Evolutionary conservation across 176 grass and related monocot species (phyloP).

Genomic region (Avena sativa): DNA sequence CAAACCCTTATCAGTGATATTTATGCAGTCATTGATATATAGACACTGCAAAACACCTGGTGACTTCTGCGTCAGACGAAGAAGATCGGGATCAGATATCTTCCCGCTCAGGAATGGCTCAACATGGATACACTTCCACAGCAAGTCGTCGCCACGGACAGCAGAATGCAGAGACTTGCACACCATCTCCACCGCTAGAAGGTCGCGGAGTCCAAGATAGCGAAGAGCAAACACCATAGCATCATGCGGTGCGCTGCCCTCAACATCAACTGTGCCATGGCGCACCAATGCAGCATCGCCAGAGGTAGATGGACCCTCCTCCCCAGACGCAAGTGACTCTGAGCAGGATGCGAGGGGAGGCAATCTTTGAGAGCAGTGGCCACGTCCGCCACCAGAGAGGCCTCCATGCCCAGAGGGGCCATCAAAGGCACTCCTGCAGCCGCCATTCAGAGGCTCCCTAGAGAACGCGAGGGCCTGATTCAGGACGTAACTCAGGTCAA

Average conservation of each 20-base stretch:
- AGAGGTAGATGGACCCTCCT: conserved; percentile 23
- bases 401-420: conserved; percentile 27
- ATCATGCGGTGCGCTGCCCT: conserved; percentile 55
- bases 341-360: conserved; percentile 22
- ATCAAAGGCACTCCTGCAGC: conserved; percentile 31
- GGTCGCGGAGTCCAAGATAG: conserved; percentile 67
- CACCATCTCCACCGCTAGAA: conserved; percentile 69
- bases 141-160: conserved; percentile 50
- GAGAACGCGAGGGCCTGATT: conserved; percentile 43
- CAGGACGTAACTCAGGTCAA: conserved; percentile 48
- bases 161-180: conserved; percentile 61
- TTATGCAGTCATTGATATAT: conserved; percentile 55
- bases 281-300: conserved; percentile 36
- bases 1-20: conserved; percentile 83
- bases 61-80: conserved; percentile 55
- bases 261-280: conserved; percentile 1
- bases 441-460: conserved; percentile 5
- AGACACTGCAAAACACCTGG: conserved; percentile 61
- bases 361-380: not conserved
- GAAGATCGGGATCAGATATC: conserved; percentile 65
- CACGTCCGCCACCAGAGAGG: not conserved
- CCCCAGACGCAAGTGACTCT: not conserved
- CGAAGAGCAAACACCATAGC: conserved; percentile 54
- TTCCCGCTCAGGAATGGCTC: conserved; percentile 52
- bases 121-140: conserved; percentile 76